A percentile compares a stretch with the other conserved stretches of the same genome.
phyloP scores from a whole-genome alignment of 176 grass and related monocot genomes.

The Cymbopogon citratus region DNA sequence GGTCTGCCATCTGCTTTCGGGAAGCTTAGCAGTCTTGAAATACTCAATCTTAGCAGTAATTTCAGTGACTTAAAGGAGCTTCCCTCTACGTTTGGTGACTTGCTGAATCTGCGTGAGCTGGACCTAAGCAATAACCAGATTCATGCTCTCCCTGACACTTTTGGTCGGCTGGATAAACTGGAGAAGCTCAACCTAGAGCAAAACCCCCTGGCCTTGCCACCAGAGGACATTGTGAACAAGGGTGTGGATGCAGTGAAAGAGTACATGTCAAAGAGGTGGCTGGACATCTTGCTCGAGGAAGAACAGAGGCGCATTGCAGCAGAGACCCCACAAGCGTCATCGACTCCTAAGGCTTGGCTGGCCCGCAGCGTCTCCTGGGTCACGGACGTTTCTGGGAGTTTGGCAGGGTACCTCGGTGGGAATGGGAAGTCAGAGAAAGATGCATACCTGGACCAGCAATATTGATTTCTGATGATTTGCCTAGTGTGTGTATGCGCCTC shows the following conservation, averaged over 20 bases:
- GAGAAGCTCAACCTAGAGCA: constrained; percentile 88
- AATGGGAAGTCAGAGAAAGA: constrained; percentile 43
- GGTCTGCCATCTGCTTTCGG: constrained; percentile 69
- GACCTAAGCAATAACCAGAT: constrained; percentile 97
- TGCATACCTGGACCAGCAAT: constrained; percentile 60
- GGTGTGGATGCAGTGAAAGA: constrained; percentile 60
- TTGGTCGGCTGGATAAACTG: constrained; percentile 64
- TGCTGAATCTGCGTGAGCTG: constrained; percentile 73
- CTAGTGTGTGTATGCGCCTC: constrained; percentile 13
- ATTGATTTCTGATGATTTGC: constrained; percentile 46
- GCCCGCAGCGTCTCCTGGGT: constrained; percentile 63
- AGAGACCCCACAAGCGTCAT: constrained; percentile 27
- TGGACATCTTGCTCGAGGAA: constrained; percentile 58
- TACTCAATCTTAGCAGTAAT: constrained; percentile 78
- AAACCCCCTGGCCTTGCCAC: constrained; percentile 65
- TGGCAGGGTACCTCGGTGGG: constrained; percentile 45
- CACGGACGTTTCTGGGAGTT: constrained; percentile 49
- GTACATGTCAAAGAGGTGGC: constrained; percentile 66
- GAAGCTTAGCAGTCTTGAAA: constrained; percentile 72
- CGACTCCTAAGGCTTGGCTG: constrained; percentile 57
- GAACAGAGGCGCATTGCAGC: constrained; percentile 49
- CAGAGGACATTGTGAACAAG: constrained; percentile 44
- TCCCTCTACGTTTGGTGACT: constrained; percentile 65
- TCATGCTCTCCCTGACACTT: constrained; percentile 69
- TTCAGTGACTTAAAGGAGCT: constrained; percentile 84